These are phyloP conservation scores for Danielia reshetovae DNA, from an alignment of 805 yeast species.

Conservation along the genomic window DNA sequence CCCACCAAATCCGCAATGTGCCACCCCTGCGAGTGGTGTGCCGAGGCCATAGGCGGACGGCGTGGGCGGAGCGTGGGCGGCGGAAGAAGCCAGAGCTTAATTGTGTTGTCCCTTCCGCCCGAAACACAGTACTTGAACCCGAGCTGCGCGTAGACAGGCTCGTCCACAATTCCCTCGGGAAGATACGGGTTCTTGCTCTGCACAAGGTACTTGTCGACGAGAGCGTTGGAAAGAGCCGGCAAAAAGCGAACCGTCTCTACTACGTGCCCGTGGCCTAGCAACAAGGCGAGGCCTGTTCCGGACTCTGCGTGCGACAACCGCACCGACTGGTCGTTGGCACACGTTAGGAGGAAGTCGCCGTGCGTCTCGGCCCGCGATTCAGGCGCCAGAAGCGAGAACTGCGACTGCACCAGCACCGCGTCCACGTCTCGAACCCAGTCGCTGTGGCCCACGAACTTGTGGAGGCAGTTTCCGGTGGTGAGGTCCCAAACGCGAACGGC, in stretches of 20 bases:
- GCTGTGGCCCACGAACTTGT: conserved; percentile 71
- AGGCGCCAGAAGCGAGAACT: conserved; percentile 10
- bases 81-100: conserved; percentile 77
- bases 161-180: conserved; percentile 26
- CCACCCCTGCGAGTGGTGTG: conserved; percentile 54
- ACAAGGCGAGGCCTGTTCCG: conserved; percentile 63
- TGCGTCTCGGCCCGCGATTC: conserved; percentile 18
- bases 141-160: conserved; percentile 30
- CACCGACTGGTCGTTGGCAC: conserved; percentile 75
- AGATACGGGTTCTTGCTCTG: conserved; percentile 29
- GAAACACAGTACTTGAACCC: conserved; percentile 72
- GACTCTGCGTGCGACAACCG: conserved; percentile 64
- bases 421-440: conserved; percentile 84
- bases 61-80: conserved; percentile 56
- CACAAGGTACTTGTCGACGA: conserved; percentile 44
- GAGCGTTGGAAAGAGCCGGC: conserved; percentile 47
- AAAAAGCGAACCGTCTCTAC: conserved; percentile 69
- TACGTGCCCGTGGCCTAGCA: conserved; percentile 80
- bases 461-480: conserved; percentile 60
- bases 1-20: conserved; percentile 58
- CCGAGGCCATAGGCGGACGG: conserved; percentile 52
- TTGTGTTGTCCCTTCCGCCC: conserved; percentile 72
- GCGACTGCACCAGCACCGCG: conserved; percentile 19
- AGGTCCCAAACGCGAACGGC: conserved; percentile 65
- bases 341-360: conserved; percentile 62